Evolutionary conservation across 1,139 yeast species (phyloP), one percentile per base, ranked within the genome.

Genomic region (Zygosaccharomyces pseudobailii): DNA sequence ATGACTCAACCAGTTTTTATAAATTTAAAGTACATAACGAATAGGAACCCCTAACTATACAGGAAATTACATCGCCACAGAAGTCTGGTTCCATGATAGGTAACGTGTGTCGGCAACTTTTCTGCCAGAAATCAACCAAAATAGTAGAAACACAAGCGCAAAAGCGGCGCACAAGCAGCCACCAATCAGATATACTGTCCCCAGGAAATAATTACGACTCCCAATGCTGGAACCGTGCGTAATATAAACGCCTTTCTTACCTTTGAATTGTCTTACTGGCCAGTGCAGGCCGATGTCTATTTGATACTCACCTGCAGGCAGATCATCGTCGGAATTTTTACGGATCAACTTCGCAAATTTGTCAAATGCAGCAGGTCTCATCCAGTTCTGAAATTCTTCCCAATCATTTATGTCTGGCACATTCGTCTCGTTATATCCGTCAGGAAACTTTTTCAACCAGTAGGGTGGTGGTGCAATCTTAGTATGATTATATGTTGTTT

Each of bases 321-420:
- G 63, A 1, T 76, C 62, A 6, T 69, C 73, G 3, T 78, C 70
- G 13, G 72, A 72, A 61, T 82, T 83, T 51, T 76, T 73, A 20
- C 84, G 78, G 49, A 84, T 82, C 28, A 84, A 65, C 59, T 84
- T 85, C 70, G 81, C 77, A 61, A 83, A 83, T 8, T 77, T 72
- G 23, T 90, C 84, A 50, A 85, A 71, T 0, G 88, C 90, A 0
- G 92, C 88, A 1, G 92, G 84, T 57, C 89, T 74, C 94, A 85
- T 85, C 94, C 94, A 85, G 60, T 84, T 85, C 66, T 84, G 88
- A 42, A 77, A 71, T 36, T 72, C 69, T 54, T 77, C 79, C 79
- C 84, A 78, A 7, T 69, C 66, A 1, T 80, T 72, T 36, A 85
- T 62, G 57, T 80, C 78, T 1, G 87, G 87, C 49, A 85, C 59